Base-by-base conservation (phyloP, 2,329 filamentous ascomycete species). In the Fusarium xyrophilum region DNA sequence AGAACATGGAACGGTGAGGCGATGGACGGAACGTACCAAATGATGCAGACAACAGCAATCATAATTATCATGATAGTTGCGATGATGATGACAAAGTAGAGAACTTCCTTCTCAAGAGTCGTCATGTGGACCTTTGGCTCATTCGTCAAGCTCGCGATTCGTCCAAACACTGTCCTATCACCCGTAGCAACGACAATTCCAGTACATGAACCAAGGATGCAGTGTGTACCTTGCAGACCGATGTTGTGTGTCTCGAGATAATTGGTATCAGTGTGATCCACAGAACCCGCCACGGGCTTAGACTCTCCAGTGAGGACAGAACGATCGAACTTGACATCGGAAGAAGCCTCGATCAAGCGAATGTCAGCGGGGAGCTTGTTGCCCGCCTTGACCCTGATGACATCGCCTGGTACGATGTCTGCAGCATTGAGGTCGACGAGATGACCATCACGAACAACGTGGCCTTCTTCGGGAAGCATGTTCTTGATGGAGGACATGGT, bases 221-320 rank as follows among this genome's bases (percentile, higher is more conserved):
- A 93, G 73, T 93, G 90, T 1, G 91, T 93, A n/a, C 92, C 91
- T 74, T 93, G 91, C 13, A 94, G 83, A 25, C 91, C 91, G 55
- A 94, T 92, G 71, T 88, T 91, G 54, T 87, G 86, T 6, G 91
- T 93, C 75, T 94, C 91, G 3, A 61, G 59, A 10, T 61, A 61
- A 2, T 61, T 61, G 1, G 54, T 60, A 36, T 60, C 58, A 2
- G 58, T 60, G 3, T 60, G 58, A 1, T 60, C 43, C 1, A 60
- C 55, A 23, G 43, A 38, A 11, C 58, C 58, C 2, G 43, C 55
- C 7, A 60, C 58, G 4, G 58, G 58, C 12, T 60, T 59, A 1
- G 59, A 61, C 27, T 61, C 59, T 21, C 59, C 56, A 0, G 59
- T 61, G 1, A 61, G 59, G 3, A 61, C 58, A 3, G 54, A 59